phyloP scores from a whole-genome alignment of 768 basidiomycete species.

The Tulasnella sp. region DNA sequence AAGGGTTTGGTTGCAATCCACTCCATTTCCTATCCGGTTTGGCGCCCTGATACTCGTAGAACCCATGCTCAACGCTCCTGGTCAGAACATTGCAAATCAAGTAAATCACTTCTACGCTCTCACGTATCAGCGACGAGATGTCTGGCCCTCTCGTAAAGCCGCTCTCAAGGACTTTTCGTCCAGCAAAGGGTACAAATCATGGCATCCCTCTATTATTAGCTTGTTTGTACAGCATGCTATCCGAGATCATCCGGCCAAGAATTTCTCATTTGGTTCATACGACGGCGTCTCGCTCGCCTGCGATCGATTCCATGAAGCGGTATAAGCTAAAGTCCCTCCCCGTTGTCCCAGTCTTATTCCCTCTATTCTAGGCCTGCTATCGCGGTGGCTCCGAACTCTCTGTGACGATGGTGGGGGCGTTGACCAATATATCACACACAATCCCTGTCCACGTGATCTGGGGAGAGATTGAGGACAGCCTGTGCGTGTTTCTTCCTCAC shows the following conservation, averaged over 20 bases:
- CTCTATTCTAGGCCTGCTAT: slow-evolving; percentile 7
- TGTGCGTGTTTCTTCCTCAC: background rate
- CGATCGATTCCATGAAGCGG: slow-evolving; percentile 6
- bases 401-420: background rate
- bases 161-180: slow-evolving; percentile 6
- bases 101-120: background rate
- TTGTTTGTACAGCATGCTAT: slow-evolving; percentile 6
- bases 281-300: slow-evolving; percentile 10
- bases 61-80: slow-evolving; percentile 10
- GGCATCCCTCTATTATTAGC: slow-evolving; percentile 7
- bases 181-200: slow-evolving; percentile 4
- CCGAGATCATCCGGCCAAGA: slow-evolving; percentile 4
- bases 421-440: background rate
- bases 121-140: slow-evolving; percentile 10
- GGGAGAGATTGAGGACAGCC: background rate
- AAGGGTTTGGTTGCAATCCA: slow-evolving; percentile 7
- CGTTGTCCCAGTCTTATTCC: too few species aligned
- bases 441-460: background rate
- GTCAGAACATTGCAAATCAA: background rate
- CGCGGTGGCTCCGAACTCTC: background rate
- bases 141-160: slow-evolving; percentile 12
- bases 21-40: background rate
- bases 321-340: background rate
- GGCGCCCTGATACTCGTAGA: slow-evolving; percentile 1
- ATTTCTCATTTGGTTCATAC: background rate